Conservation (phyloP, 116 monocot genomes). For the Iris pallida region DNA sequence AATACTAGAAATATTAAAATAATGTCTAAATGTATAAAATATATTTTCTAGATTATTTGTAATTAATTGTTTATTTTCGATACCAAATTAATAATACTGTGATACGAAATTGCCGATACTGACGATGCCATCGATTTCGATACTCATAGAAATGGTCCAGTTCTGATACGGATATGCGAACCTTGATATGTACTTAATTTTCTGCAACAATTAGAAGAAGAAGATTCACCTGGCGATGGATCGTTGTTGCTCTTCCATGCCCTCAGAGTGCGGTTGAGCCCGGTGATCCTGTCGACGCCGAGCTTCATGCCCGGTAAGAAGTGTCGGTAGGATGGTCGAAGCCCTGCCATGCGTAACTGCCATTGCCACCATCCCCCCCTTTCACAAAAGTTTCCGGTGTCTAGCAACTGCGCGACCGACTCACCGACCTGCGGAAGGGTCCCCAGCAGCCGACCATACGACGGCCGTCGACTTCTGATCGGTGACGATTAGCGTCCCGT, state of each 20-base stretch:
- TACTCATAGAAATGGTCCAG: no score
- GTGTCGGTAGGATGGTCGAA: constrained; percentile 13
- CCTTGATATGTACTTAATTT: no score
- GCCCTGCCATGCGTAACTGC: constrained; percentile 26
- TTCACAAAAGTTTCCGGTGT: constrained; percentile 8
- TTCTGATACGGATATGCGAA: no score
- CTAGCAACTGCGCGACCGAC: constrained; percentile 14
- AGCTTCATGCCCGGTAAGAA: constrained; percentile 36
- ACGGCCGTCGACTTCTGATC: not conserved
- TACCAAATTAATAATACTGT: no score
- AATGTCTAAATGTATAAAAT: no score
- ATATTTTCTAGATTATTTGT: no score
- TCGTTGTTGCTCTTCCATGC: constrained; percentile 20
- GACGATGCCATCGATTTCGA: no score
- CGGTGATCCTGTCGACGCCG: constrained; percentile 16
- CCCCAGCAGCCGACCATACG: not conserved
- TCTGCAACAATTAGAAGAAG: no score
- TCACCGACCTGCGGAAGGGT: not conserved
- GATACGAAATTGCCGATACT: no score
- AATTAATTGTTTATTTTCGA: no score
- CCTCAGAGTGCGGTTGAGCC: constrained; percentile 14
- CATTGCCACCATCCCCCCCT: not conserved
- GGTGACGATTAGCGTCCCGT: not conserved
- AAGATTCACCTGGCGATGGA: constrained; percentile 4
- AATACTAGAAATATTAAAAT: no score